Evolutionary conservation across 73 alveolate species (phyloP).

Genomic region (Paramecium tetraurelia): DNA sequence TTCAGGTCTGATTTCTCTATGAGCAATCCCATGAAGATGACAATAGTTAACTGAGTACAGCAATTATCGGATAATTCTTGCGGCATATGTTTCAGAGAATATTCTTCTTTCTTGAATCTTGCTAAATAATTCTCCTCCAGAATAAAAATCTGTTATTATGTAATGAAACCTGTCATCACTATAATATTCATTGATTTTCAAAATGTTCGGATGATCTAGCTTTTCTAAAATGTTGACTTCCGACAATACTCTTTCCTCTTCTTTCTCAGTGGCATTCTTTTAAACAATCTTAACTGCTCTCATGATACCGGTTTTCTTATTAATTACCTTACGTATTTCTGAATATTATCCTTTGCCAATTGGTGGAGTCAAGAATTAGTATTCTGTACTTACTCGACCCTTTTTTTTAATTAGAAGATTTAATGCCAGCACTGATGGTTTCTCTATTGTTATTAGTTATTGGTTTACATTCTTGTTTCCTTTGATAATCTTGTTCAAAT

Average conservation of each 20-base stretch:
- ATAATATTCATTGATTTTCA: conserved; percentile 56
- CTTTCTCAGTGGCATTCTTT: background rate
- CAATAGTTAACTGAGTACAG: conserved; percentile 76
- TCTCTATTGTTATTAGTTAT: background rate
- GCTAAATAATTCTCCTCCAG: conserved; percentile 64
- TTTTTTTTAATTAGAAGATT: background rate
- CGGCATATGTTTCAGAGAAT: conserved; percentile 55
- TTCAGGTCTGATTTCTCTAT: conserved; percentile 82
- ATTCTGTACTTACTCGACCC: conserved; percentile 6
- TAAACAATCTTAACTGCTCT: conserved; percentile 51
- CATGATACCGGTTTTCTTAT: conserved; percentile 50
- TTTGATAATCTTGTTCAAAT: background rate
- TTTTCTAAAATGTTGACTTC: conserved; percentile 9
- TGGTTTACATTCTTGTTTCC: background rate
- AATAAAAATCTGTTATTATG: conserved; percentile 59
- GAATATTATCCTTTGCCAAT: conserved; percentile 52
- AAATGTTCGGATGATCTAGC: conserved; percentile 56
- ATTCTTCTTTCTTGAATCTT: background rate
- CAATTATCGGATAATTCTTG: conserved; percentile 65
- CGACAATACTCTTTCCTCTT: conserved; percentile 29
- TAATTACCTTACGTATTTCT: conserved; percentile 32
- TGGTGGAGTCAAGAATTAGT: conserved; percentile 22
- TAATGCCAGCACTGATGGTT: background rate
- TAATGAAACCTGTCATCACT: conserved; percentile 44
- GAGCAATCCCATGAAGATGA: conserved; percentile 73